Evolutionary conservation across 164 flowering plant species (phyloP).

Genomic region (Vitis labrusca): DNA sequence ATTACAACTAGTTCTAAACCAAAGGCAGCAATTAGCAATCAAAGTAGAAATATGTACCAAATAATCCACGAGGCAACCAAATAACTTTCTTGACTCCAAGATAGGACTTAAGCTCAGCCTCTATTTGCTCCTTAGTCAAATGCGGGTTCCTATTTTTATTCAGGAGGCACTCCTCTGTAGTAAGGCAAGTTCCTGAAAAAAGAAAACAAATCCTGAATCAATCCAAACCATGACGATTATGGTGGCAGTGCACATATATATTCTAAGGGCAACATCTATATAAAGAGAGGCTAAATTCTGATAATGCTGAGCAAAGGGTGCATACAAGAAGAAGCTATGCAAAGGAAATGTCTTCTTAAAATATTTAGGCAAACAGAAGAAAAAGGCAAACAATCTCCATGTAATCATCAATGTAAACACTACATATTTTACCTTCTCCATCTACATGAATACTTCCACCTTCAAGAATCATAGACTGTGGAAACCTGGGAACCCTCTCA

Average conservation of each 20-base stretch:
- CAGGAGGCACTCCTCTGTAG: slow-evolving; percentile 95
- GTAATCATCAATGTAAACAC: not conserved
- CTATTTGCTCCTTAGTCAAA: slow-evolving; percentile 74
- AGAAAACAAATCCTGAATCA: slow-evolving; percentile 3
- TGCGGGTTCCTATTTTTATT: slow-evolving; percentile 82
- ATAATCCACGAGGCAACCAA: slow-evolving; percentile 89
- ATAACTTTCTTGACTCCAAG: slow-evolving; percentile 86
- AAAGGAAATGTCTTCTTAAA: not conserved
- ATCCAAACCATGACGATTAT: no score
- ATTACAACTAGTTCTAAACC: no score
- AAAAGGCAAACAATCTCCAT: not conserved
- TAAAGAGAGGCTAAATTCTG: no score
- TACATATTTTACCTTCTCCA: slow-evolving; percentile 69
- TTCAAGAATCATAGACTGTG: slow-evolving; percentile 77
- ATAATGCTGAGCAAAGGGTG: no score
- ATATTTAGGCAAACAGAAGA: not conserved
- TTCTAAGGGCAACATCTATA: no score
- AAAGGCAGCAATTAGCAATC: not conserved
- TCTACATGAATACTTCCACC: slow-evolving; percentile 99
- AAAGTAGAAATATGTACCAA: slow-evolving; percentile 42
- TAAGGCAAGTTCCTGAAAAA: slow-evolving; percentile 87
- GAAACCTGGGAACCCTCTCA: slow-evolving; percentile 78
- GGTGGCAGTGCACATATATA: no score
- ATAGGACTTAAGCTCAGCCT: slow-evolving; percentile 69
- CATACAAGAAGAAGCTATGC: no score